A percentile compares a stretch with the other conserved stretches of the same genome.
phyloP scores from a whole-genome alignment of 2,329 filamentous ascomycete species.

The Botryotinia globosa region DNA sequence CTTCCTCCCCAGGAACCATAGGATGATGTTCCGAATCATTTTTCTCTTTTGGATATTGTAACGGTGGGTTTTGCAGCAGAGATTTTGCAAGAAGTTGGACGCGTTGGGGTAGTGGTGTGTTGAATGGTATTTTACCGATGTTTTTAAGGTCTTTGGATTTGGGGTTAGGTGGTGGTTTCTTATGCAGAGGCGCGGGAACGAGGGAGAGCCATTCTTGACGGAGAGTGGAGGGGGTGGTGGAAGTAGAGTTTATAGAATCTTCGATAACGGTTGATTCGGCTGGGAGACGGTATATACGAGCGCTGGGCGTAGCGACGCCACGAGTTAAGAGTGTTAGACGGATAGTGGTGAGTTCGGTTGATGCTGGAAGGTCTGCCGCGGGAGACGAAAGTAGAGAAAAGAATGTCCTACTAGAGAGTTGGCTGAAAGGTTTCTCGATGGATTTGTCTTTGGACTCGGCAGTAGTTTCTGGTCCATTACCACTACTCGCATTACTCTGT shows the following conservation, averaged over 20 bases:
- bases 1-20: constrained; percentile 66
- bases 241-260: constrained; percentile 29
- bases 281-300: constrained; percentile 80
- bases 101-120: constrained; percentile 36
- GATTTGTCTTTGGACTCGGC: neutral
- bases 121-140: constrained; percentile 32
- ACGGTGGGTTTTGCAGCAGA: constrained; percentile 46
- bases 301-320: constrained; percentile 68
- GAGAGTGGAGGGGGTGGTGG: constrained; percentile 44
- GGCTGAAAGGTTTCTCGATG: constrained; percentile 22
- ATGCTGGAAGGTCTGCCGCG: constrained; percentile 34
- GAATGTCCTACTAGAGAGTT: constrained; percentile 28
- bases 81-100: constrained; percentile 47
- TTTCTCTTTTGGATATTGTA: constrained; percentile 40
- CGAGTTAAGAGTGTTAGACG: constrained; percentile 65
- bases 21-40: constrained; percentile 50
- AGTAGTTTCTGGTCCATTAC: neutral
- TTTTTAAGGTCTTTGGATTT: constrained; percentile 27
- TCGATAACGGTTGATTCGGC: constrained; percentile 39
- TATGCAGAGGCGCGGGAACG: constrained; percentile 36
- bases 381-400: constrained; percentile 29
- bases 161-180: constrained; percentile 31
- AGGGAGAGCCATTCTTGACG: constrained; percentile 70
- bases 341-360: constrained; percentile 54
- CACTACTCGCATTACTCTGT: constrained; percentile 5